These are phyloP conservation scores for Fraxinus excelsior DNA, from an alignment of 257 asterid genomes.

Conservation along the genomic window DNA sequence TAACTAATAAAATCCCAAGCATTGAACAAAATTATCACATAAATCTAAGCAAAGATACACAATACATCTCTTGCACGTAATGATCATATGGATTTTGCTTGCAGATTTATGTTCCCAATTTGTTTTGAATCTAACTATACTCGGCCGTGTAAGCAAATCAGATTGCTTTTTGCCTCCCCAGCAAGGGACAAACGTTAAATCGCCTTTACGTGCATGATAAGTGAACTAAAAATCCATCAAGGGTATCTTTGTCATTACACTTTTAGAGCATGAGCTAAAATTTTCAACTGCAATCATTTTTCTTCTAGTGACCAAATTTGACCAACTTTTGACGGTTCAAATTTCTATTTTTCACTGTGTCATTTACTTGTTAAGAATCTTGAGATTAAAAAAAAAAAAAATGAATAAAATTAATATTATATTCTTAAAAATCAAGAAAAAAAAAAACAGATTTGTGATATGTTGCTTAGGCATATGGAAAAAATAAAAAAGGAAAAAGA, in stretches of 20 bases:
- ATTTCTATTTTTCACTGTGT: background rate
- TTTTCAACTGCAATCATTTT: slow-evolving; percentile 26
- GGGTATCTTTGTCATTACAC: slow-evolving; percentile 28
- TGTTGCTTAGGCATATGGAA: too few species aligned
- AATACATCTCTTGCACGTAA: background rate
- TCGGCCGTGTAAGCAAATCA: slow-evolving; percentile 67
- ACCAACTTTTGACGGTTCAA: slow-evolving; percentile 3
- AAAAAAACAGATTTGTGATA: background rate
- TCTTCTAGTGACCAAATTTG: slow-evolving; percentile 23
- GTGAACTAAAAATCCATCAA: slow-evolving; percentile 35
- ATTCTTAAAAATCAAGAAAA: too few species aligned
- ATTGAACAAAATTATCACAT: too few species aligned
- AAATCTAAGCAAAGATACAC: background rate
- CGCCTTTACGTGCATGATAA: slow-evolving; percentile 70
- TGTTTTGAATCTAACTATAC: slow-evolving; percentile 4
- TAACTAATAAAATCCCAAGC: too few species aligned
- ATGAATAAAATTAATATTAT: too few species aligned
- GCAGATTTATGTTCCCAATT: slow-evolving; percentile 11
- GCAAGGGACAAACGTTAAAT: slow-evolving; percentile 49
- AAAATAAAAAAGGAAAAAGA: too few species aligned
- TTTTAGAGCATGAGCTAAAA: slow-evolving; percentile 21
- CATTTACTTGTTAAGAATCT: background rate
- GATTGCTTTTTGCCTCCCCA: slow-evolving; percentile 76
- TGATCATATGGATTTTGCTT: slow-evolving; percentile 12
- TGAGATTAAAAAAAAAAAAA: too few species aligned